These are phyloP conservation scores for Candida glaebosa DNA, from an alignment of 805 yeast genomes.

Conservation along the genomic window DNA sequence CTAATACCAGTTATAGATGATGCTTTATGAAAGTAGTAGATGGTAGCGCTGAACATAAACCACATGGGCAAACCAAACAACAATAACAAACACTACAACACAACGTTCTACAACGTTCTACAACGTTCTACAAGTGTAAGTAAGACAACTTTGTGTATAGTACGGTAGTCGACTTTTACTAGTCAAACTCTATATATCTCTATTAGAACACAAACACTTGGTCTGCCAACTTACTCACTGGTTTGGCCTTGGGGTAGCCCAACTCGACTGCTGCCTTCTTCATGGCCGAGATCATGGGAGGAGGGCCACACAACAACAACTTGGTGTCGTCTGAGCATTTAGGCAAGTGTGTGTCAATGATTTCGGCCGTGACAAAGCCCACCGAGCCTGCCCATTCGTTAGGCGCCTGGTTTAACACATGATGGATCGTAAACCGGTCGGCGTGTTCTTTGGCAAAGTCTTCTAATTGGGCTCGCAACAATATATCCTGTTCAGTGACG, in stretches of 20 bases:
- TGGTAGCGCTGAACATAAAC: too few relatives aligned
- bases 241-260: slow-evolving; percentile 82
- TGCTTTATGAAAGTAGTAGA: too few relatives aligned
- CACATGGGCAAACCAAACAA: too few relatives aligned
- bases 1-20: too few relatives aligned
- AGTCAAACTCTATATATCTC: too few relatives aligned
- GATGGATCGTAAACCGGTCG: slow-evolving; percentile 58
- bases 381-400: slow-evolving; percentile 70
- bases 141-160: too few relatives aligned
- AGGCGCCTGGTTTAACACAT: slow-evolving; percentile 73
- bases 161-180: too few relatives aligned
- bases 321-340: slow-evolving; percentile 56
- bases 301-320: slow-evolving; percentile 89
- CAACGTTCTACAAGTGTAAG: too few relatives aligned
- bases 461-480: slow-evolving; percentile 78
- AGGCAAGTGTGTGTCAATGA: slow-evolving; percentile 63
- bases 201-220: slow-evolving; percentile 84
- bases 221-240: slow-evolving; percentile 86
- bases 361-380: slow-evolving; percentile 79
- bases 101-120: too few relatives aligned
- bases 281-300: slow-evolving; percentile 82
- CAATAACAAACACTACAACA: too few relatives aligned
- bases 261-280: slow-evolving; percentile 72
- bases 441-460: slow-evolving; percentile 54
- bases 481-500: slow-evolving; percentile 73